phyloP scores from a whole-genome alignment of 345 rosid species.

The Triadica sebifera region DNA sequence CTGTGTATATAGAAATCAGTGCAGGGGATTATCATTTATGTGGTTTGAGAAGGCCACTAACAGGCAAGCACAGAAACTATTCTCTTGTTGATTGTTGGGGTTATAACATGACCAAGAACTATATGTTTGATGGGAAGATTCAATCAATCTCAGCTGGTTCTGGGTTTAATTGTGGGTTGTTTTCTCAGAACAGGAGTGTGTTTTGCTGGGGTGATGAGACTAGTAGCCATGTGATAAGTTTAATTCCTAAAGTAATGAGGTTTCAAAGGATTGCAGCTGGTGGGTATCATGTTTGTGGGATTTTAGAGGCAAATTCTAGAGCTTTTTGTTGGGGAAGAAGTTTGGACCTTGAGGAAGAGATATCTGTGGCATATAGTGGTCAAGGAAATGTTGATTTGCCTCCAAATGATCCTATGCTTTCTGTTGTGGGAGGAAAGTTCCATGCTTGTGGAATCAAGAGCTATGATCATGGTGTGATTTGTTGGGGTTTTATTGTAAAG shows the following conservation, averaged over 20 bases:
- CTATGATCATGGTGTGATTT: slow-evolving; percentile 54
- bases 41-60: slow-evolving; percentile 66
- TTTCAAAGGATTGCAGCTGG: slow-evolving; percentile 89
- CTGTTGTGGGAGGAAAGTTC: slow-evolving; percentile 86
- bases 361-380: slow-evolving; percentile 46
- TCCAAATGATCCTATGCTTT: slow-evolving; percentile 65
- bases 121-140: slow-evolving; percentile 67
- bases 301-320: slow-evolving; percentile 49
- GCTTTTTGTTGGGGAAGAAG: slow-evolving; percentile 94
- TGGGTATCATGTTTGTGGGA: slow-evolving; percentile 96
- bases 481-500: slow-evolving; percentile 85
- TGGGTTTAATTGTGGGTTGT: slow-evolving; percentile 85
- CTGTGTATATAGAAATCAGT: slow-evolving; percentile 79
- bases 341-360: slow-evolving; percentile 71
- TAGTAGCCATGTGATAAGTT: slow-evolving; percentile 73
- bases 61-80: slow-evolving; percentile 45
- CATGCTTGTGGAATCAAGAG: slow-evolving; percentile 96
- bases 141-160: slow-evolving; percentile 89
- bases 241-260: slow-evolving; percentile 62
- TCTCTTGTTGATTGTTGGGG: slow-evolving; percentile 96
- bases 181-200: slow-evolving; percentile 60
- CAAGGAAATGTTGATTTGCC: slow-evolving; percentile 65
- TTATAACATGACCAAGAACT: slow-evolving; percentile 86
- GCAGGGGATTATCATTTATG: slow-evolving; percentile 98
- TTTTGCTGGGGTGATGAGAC: slow-evolving; percentile 97